Conservation (phyloP, 768 basidiomycete species). For the Collybia sp. region DNA sequence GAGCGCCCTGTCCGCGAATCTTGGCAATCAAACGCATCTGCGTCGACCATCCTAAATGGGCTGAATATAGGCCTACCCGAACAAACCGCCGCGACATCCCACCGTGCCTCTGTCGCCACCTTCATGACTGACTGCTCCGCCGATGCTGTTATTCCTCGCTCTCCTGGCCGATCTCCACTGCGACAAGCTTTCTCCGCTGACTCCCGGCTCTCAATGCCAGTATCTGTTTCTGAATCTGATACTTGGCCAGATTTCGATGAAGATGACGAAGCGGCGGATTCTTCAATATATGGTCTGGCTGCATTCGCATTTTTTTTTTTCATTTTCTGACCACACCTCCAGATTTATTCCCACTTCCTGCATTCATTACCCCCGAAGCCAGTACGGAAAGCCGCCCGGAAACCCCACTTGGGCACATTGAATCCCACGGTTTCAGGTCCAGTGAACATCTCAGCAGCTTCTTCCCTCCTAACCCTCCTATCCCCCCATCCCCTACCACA, state of each 20-base stretch:
- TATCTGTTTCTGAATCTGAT: constrained; percentile 38
- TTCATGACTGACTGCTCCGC: constrained; percentile 53
- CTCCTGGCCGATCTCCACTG: constrained; percentile 4
- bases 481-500: constrained; percentile 16
- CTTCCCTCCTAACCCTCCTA: constrained; percentile 6
- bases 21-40: constrained; percentile 39
- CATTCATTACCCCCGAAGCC: constrained; percentile 25
- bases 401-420: constrained; percentile 19
- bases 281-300: constrained; percentile 27
- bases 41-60: constrained; percentile 33
- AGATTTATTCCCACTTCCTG: constrained; percentile 40
- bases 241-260: constrained; percentile 29
- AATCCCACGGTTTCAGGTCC: constrained; percentile 8
- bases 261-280: constrained; percentile 25
- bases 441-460: constrained; percentile 7
- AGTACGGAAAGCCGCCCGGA: constrained; percentile 19
- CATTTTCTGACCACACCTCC: constrained; percentile 1
- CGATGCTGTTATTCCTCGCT: constrained; percentile 50
- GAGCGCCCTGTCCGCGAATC: constrained; percentile 31
- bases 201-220: constrained; percentile 26
- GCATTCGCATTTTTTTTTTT: constrained; percentile 3
- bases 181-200: constrained; percentile 4
- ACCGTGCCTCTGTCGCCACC: constrained; percentile 46
- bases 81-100: constrained; percentile 26
- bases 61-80: constrained; percentile 30